Evolutionary conservation across 148 eudicot species (phyloP).

Genomic region (Mesembryanthemum crystallinum): DNA sequence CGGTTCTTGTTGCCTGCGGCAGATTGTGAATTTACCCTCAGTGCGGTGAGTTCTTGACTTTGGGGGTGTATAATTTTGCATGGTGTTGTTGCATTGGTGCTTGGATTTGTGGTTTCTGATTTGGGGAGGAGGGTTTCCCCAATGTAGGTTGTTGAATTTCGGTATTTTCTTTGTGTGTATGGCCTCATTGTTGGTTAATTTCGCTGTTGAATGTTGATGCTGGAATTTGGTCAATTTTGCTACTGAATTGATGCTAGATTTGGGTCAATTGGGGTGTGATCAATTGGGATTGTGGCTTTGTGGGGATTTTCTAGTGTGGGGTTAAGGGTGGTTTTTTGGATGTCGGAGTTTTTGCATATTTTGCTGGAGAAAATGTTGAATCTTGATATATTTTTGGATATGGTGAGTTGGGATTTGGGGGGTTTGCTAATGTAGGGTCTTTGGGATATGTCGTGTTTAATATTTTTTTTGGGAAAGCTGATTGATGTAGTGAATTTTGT

Average conservation of each 20-base stretch:
- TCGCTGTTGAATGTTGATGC: too few relatives aligned
- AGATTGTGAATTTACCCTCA: slow-evolving; percentile 77
- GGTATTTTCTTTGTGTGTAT: too few relatives aligned
- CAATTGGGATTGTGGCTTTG: not conserved
- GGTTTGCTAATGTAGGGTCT: not conserved
- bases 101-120: not conserved
- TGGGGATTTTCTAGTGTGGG: not conserved
- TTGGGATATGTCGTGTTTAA: not conserved
- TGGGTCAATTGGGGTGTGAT: not conserved
- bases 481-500: not conserved
- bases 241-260: not conserved
- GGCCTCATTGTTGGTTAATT: too few relatives aligned
- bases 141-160: too few relatives aligned
- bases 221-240: not conserved
- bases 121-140: too few relatives aligned
- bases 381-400: not conserved
- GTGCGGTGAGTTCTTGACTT: slow-evolving; percentile 45
- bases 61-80: not conserved
- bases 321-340: not conserved
- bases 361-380: not conserved
- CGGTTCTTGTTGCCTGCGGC: slow-evolving; percentile 88
- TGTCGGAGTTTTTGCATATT: not conserved
- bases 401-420: not conserved
- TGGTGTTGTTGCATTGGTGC: not conserved
- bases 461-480: not conserved